Evolutionary conservation across 345 rosid genomes (phyloP).

Genomic region (Lumnitzera littorea): DNA sequence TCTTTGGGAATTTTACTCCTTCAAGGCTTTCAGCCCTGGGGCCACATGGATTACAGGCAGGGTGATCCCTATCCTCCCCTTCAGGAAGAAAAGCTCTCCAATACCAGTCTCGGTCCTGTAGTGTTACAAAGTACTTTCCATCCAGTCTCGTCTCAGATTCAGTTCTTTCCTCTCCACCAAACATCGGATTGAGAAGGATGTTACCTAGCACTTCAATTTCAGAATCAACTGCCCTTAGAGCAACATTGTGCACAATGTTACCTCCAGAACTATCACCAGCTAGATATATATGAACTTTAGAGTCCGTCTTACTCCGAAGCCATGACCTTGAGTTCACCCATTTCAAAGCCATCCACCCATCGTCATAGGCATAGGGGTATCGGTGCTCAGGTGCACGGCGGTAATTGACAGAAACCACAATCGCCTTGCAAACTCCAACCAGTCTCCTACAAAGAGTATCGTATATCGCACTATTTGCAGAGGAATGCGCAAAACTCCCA

Average conservation of each 20-base stretch:
- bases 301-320: constrained; percentile 62
- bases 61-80: constrained; percentile 79
- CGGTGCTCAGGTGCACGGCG: constrained; percentile 83
- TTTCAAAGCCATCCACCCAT: constrained; percentile 75
- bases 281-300: constrained; percentile 66
- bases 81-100: constrained; percentile 89
- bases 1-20: constrained; percentile 66
- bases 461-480: constrained; percentile 74
- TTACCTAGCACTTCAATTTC: constrained; percentile 59
- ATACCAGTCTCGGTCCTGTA: constrained; percentile 79
- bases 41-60: constrained; percentile 85
- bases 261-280: constrained; percentile 97
- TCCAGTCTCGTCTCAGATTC: constrained; percentile 75
- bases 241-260: constrained; percentile 80
- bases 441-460: constrained; percentile 74
- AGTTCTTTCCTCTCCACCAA: constrained; percentile 74
- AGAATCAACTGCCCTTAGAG: constrained; percentile 53
- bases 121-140: constrained; percentile 74
- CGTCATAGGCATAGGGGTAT: constrained; percentile 81
- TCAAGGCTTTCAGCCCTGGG: constrained; percentile 41
- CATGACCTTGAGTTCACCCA: constrained; percentile 78
- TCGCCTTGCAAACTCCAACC: constrained; percentile 58
- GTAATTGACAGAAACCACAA: constrained; percentile 86
- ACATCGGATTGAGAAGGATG: constrained; percentile 83
- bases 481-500: constrained; percentile 92